Percentiles rank a stretch among this genome's conserved stretches.
Evolutionary conservation across 2,329 filamentous ascomycete genomes (phyloP).

Genomic region (Cadophora malorum): DNA sequence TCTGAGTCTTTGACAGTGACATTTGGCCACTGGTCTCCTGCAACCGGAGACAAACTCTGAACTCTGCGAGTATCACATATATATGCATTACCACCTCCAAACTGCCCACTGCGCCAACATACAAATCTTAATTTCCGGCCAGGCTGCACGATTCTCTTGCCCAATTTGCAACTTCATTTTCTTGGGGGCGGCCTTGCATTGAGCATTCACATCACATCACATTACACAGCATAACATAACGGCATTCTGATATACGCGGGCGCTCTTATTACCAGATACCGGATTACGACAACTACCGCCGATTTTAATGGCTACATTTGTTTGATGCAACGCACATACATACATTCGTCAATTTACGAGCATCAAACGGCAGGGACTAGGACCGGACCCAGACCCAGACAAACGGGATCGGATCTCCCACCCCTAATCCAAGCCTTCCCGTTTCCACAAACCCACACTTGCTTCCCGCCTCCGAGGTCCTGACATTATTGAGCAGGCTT

Average conservation of each 20-base stretch:
- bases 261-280: slow-evolving; percentile 14
- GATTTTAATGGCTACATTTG: neutral
- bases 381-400: neutral
- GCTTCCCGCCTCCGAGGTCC: slow-evolving; percentile 6
- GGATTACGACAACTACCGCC: neutral
- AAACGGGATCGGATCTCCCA: slow-evolving; percentile 8
- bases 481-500: neutral
- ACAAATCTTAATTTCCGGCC: neutral
- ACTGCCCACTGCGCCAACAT: neutral
- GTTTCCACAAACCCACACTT: neutral
- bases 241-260: neutral
- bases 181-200: neutral
- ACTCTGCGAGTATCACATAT: slow-evolving; percentile 7
- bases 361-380: neutral
- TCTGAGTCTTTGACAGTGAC: neutral
- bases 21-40: slow-evolving; percentile 1
- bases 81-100: slow-evolving; percentile 16
- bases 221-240: neutral
- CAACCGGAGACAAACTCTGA: neutral
- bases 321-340: neutral
- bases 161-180: neutral
- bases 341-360: neutral
- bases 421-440: neutral
- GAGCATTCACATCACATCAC: slow-evolving; percentile 3
- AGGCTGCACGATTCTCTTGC: neutral